Evolutionary conservation across 352 stramenopile genomes (phyloP), one percentile per base, ranked within the genome.

Genomic region (Pilasporangium apinafurcum): DNA sequence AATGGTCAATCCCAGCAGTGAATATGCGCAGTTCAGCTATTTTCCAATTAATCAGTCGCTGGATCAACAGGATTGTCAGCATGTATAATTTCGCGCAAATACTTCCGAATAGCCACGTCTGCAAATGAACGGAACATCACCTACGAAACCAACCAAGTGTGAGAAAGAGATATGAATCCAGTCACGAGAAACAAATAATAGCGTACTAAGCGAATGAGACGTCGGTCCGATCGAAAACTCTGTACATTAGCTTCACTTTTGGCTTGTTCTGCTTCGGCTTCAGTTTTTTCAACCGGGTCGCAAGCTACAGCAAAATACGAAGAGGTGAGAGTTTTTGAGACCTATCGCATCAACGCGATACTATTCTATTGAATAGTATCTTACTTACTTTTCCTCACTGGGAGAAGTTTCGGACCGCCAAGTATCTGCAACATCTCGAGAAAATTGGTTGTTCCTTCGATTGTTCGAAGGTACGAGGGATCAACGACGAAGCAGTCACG

Each of bases 151-250:
- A 41, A 2, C 1, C 25, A 33, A n/a, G 5, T n/a, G 9, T 34
- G 4, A 33, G 30, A 27, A 22, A 7, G 12, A 44, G 22, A 33
- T 21, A 29, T 17, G 8, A 3, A 13, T 18, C 40, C 12, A 9
- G 48, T 0, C 2, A 38, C 8, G 17, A 58, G 13, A 22, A 31
- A 2, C n/a, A 59, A 21, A 39, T 14, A 2, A 37, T 28, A 26
- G 52, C 62, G 13, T 61, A 85, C 74, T 30, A 92, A 48, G 16
- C 80, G 77, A 45, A 87, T 45, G 17, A 92, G 64, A 8, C 80
- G 77, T 14, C 80, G 68, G 37, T 92, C 80, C 8, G 77, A 87
- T 14, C 78, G 77, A 37, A 92, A 92, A 35, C 80, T 92, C 57
- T 92, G 75, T 22, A 83, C 73, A 34, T 87, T 84, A 14, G 49